Evolutionary conservation across 2,329 filamentous ascomycete genomes (phyloP).

Genomic region (Ophiostoma tasmaniense): DNA sequence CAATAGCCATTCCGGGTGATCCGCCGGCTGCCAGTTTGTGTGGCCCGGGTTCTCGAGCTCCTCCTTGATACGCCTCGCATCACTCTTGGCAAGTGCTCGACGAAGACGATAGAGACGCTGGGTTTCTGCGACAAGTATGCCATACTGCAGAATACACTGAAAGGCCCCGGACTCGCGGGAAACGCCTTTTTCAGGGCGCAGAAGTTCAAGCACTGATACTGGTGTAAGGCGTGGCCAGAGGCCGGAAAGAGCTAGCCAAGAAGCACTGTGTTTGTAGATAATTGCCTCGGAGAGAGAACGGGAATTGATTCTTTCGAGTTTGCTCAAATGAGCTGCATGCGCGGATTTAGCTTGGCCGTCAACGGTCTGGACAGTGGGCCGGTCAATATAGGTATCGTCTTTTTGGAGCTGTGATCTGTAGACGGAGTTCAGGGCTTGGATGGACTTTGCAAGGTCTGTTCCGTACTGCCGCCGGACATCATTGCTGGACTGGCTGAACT

Average conservation of each 20-base stretch:
- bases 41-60: constrained; percentile 44
- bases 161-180: constrained; percentile 31
- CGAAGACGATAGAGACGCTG: constrained; percentile 39
- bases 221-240: constrained; percentile 40
- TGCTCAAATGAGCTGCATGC: background rate
- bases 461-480: background rate
- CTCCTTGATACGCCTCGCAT: constrained; percentile 28
- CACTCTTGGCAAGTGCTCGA: constrained; percentile 24
- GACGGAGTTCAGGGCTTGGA: background rate
- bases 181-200: constrained; percentile 30
- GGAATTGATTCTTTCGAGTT: background rate
- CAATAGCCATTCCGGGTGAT: constrained; percentile 54
- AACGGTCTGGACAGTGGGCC: background rate
- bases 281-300: background rate
- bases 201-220: constrained; percentile 37
- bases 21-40: constrained; percentile 45
- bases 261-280: too few species aligned
- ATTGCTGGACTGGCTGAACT: background rate
- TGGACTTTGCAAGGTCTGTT: background rate
- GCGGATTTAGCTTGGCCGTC: background rate
- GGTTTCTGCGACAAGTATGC: constrained; percentile 33
- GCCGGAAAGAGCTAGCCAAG: constrained; percentile 35
- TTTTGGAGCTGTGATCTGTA: background rate
- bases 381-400: background rate
- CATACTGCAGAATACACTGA: constrained; percentile 35